phyloP scores from a whole-genome alignment of 768 basidiomycete species.

The Lactarius hengduanensis region DNA sequence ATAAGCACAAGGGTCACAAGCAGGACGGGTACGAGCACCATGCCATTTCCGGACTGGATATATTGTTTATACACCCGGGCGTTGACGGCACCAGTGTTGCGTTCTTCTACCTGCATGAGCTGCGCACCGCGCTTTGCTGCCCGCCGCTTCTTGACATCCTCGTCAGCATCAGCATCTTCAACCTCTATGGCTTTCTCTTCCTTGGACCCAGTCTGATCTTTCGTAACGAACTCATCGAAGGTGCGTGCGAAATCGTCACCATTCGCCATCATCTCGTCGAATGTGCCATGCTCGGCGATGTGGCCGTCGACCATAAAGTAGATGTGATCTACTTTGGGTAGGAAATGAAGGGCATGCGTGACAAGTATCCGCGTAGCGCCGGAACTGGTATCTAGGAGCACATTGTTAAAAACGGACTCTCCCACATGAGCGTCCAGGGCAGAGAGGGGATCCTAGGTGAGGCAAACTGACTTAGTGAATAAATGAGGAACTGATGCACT shows the following conservation, averaged over 20 bases:
- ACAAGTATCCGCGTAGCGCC: constrained; percentile 85
- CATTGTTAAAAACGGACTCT: constrained; percentile 81
- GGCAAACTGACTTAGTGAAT: not conserved
- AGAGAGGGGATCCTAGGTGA: constrained; percentile 69
- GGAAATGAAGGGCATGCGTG: constrained; percentile 89
- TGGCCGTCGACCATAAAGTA: constrained; percentile 73
- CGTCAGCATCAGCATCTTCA: constrained; percentile 36
- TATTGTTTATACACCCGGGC: constrained; percentile 58
- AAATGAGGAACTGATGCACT: constrained; percentile 24
- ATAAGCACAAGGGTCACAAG: constrained; percentile 58
- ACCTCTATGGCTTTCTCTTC: constrained; percentile 45
- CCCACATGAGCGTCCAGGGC: constrained; percentile 93
- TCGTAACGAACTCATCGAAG: constrained; percentile 59
- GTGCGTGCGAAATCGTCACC: constrained; percentile 56
- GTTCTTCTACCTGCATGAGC: constrained; percentile 83
- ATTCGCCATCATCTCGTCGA: constrained; percentile 61
- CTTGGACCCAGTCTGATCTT: constrained; percentile 49
- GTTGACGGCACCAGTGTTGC: constrained; percentile 72
- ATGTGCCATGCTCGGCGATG: constrained; percentile 80
- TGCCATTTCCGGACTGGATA: constrained; percentile 66
- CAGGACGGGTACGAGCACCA: constrained; percentile 64
- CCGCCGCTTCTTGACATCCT: constrained; percentile 39
- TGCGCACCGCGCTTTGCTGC: constrained; percentile 44
- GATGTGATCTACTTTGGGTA: constrained; percentile 85
- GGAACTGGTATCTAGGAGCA: constrained; percentile 59